Percentiles rank a stretch among this genome's conserved stretches.
phyloP scores from a whole-genome alignment of 805 yeast genomes.

The Teunomyces funiuensis region DNA sequence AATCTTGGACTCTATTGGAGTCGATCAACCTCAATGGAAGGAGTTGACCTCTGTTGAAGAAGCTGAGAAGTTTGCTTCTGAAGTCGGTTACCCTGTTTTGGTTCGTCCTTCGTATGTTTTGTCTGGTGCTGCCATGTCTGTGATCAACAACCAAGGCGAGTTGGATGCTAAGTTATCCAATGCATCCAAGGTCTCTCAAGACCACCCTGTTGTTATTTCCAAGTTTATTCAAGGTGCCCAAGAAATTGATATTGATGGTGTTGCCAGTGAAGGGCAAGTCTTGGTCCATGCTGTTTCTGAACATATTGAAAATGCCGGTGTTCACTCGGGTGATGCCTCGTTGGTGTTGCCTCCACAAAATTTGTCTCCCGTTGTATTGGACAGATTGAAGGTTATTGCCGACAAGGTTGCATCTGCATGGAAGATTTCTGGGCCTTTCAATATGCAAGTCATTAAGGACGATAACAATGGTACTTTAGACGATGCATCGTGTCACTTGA shows the following conservation, averaged over 20 bases:
- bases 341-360: constrained; percentile 89
- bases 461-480: constrained; percentile 58
- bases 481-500: constrained; percentile 56
- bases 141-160: constrained; percentile 75
- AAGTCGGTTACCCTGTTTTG: constrained; percentile 91
- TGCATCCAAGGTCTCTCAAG: constrained; percentile 91
- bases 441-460: constrained; percentile 93
- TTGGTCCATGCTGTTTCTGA: constrained; percentile 95
- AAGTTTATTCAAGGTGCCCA: constrained; percentile 94
- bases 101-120: constrained; percentile 97
- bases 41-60: constrained; percentile 84
- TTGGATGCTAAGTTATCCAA: constrained; percentile 77
- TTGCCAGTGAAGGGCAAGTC: constrained; percentile 84
- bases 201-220: constrained; percentile 96
- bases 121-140: constrained; percentile 99
- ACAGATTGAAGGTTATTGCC: constrained; percentile 80
- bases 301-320: constrained; percentile 98
- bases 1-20: constrained; percentile 85
- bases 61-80: constrained; percentile 80
- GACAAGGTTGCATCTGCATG: constrained; percentile 92
- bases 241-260: constrained; percentile 97
- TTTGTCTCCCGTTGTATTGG: constrained; percentile 63
- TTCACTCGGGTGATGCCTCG: constrained; percentile 98
- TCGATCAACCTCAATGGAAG: constrained; percentile 98
- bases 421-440: constrained; percentile 96